phyloP scores from a whole-genome alignment of 768 basidiomycete genomes.

The Leccinum subgranulosum region DNA sequence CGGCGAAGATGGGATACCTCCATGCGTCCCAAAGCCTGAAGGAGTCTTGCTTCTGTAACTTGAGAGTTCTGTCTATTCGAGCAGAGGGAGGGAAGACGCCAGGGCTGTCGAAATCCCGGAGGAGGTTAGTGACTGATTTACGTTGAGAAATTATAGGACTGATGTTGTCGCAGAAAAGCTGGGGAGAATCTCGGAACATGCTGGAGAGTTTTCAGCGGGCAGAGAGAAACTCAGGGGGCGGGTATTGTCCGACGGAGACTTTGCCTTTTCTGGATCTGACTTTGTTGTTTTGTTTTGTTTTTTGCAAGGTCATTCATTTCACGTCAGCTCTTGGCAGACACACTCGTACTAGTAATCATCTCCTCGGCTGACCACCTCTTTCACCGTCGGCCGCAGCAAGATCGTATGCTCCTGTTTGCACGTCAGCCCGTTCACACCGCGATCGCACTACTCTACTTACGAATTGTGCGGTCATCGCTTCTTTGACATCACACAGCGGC shows the following conservation, averaged over 20 bases:
- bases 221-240: background rate
- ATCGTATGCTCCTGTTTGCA: conserved; percentile 76
- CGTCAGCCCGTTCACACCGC: conserved; percentile 5
- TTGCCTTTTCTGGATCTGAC: conserved; percentile 25
- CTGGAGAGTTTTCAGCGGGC: background rate
- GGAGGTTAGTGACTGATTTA: conserved; percentile 23
- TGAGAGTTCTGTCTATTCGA: conserved; percentile 66
- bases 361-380: conserved; percentile 82
- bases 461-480: conserved; percentile 93
- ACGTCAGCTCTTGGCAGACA: conserved; percentile 5
- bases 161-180: conserved; percentile 14
- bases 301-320: background rate
- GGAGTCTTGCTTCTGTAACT: conserved; percentile 51
- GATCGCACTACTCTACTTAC: conserved; percentile 38
- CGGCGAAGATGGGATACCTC: conserved; percentile 65
- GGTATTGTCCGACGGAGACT: background rate
- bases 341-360: conserved; percentile 63
- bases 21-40: conserved; percentile 68
- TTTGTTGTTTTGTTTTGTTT: background rate
- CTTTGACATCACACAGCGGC: conserved; percentile 81
- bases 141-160: conserved; percentile 12
- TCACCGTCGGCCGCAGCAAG: conserved; percentile 76
- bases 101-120: conserved; percentile 60
- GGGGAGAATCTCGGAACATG: conserved; percentile 27
- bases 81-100: conserved; percentile 72